Evolutionary conservation across 805 yeast genomes (phyloP), one percentile per base, ranked within the genome.

Genomic region (Lipomyces spencermartinsiae): DNA sequence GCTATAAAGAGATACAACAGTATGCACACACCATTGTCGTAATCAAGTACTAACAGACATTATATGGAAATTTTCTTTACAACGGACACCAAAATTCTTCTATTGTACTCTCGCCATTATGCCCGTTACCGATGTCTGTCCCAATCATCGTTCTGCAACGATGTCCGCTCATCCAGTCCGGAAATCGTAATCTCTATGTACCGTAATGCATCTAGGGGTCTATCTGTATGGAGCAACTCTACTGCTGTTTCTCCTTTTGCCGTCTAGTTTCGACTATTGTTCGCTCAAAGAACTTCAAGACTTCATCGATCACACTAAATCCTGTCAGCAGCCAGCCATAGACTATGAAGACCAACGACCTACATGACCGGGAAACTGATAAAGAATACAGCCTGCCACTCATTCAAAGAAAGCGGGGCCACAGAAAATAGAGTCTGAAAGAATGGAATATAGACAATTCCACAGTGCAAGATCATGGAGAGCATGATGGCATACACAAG

Each of bases 351-450:
- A 4, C 6, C 35, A 31, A n/a, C 56, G 19, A 53, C 56, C 22
- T 31, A 53, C 56, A 80, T 78, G 4, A 80, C 83, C 10, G 83
- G 83, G 19, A 73, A 33, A 14, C 81, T 78, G 62, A 81, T 75
- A 31, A 64, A 73, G 10, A 79, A 8, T 3, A 80, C 78, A 0
- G 81, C 81, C 7, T 62, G 35, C 83, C 83, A 81, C 63, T 80
- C 83, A 4, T 71, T 72, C 63, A 59, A 37, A 39, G 75, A 74
- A 57, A 80, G 71, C 35, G 81, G 78, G 3, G 76, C 76, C 19
- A 80, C 81, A 7, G 76, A 72, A 67, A 80, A 80, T 51, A 81
- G 56, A 0, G 68, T 67, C 31, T 77, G 72, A 57, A 80, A 66
- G 74, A 76, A 76, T 53, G 82, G 82, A 46, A 79, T 65, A 62